A percentile compares a stretch with the other conserved stretches of the same genome.
Evolutionary conservation across 2,329 filamentous ascomycete genomes (phyloP).

Genomic region (Fusarium cyanostomum): DNA sequence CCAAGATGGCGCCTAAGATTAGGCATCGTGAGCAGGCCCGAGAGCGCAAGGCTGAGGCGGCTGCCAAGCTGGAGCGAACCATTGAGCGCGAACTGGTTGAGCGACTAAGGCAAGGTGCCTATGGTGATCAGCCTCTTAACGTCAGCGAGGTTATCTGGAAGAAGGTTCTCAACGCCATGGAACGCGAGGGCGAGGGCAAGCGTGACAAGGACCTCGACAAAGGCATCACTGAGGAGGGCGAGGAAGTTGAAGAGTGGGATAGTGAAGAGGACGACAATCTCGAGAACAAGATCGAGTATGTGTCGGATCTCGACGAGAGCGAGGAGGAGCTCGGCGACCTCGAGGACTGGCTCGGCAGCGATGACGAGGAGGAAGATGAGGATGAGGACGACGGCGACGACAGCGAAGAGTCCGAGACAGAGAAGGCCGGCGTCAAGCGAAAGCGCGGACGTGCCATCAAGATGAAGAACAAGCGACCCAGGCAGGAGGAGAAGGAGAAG

Average conservation of each 20-base stretch:
- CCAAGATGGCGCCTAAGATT: conserved; percentile 91
- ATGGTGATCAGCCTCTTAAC: conserved; percentile 93
- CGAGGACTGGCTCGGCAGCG: conserved; percentile 91
- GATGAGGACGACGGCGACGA: conserved; percentile 68
- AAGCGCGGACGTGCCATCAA: conserved; percentile 61
- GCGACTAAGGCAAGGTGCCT: conserved; percentile 87
- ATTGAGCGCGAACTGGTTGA: conserved; percentile 97
- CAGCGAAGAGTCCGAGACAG: conserved; percentile 65
- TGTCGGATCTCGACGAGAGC: conserved; percentile 88
- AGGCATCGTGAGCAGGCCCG: conserved; percentile 77
- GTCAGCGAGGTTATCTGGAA: conserved; percentile 97
- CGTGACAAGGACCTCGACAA: conserved; percentile 90
- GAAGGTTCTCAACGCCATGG: conserved; percentile 91
- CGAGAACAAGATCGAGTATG: conserved; percentile 86
- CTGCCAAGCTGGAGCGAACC: conserved; percentile 92
- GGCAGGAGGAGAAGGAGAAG: conserved; percentile 71
- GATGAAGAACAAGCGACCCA: conserved; percentile 56
- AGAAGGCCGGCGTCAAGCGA: conserved; percentile 65
- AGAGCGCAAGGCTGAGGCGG: conserved; percentile 79
- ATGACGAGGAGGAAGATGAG: conserved; percentile 66
- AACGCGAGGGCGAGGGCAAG: conserved; percentile 83
- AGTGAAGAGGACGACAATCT: conserved; percentile 76
- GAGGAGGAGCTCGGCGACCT: conserved; percentile 83
- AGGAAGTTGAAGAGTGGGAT: conserved; percentile 74
- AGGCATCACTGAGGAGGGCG: conserved; percentile 81